Evolutionary conservation across 2,329 filamentous ascomycete genomes (phyloP), one percentile per base, ranked within the genome.

Genomic region (Cladosporium sp.): DNA sequence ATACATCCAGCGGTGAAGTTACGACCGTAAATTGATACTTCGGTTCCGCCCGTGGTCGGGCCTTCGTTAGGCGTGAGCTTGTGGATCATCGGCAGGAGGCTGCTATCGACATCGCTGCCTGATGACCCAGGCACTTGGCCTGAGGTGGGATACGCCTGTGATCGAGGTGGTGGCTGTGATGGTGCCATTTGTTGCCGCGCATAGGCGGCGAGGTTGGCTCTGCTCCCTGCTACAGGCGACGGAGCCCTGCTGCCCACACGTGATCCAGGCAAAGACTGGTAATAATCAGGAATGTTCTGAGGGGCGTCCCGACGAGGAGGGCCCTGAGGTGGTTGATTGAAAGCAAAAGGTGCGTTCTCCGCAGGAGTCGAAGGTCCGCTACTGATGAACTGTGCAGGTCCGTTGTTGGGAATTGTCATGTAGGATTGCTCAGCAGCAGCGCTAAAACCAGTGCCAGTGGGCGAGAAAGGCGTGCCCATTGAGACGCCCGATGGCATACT

Each of bases 1-100:
- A 91, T 87, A 55, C 95, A 78, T 1, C 83, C 83, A 68, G 86
- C 85, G 56, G 83, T 85, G 65, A 96, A 95, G 12, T 85, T 83
- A 56, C 84, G 87, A 15, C 91, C 90, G 7, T 95, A 75, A 50
- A 93, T 80, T 0, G 88, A 92, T 3, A 96, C 89, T 66, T 96
- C 90, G 47, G 89, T 90, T 37, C 90, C 90, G 53, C 90, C 90
- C 30, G 82, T 82, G 52, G 84, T 88, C 6, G 90, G 88, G 0
- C 90, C 90, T 67, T 95, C 88, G 24, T 79, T 80, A 0, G 91
- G 90, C 30, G 93, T 88, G 54, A 96, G 78, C 66, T 91, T 92
- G 65, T 89, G 85, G 18, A 95, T 92, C 15, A 80, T 79, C 1
- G 85, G 80, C 2, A 79, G 69, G 5, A 36, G 20, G 12, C 37